Evolutionary conservation across 2,329 filamentous ascomycete species (phyloP).

Genomic region (Ophiostoma piceae): DNA sequence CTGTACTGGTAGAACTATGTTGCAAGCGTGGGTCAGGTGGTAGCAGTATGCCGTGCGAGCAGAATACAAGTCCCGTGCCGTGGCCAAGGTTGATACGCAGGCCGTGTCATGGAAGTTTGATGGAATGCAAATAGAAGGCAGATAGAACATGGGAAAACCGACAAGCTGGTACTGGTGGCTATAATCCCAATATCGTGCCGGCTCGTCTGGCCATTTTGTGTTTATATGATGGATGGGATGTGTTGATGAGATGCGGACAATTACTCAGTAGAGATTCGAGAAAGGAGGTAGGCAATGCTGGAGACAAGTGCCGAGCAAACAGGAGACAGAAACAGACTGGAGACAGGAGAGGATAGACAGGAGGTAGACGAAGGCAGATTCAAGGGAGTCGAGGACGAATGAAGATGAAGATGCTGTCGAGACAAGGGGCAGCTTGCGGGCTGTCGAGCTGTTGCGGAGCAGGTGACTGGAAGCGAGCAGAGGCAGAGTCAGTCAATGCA

Average conservation of each 20-base stretch:
- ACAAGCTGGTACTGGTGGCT: not conserved
- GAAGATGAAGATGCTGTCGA: not conserved
- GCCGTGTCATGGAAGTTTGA: not conserved
- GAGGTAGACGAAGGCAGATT: not conserved
- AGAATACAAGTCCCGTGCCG: slow-evolving; percentile 10
- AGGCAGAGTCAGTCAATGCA: not conserved
- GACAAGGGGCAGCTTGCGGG: not conserved
- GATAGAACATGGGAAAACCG: not conserved
- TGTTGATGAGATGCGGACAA: not conserved
- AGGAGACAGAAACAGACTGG: slow-evolving; percentile 4
- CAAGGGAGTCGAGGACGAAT: not conserved
- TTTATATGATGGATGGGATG: slow-evolving; percentile 15
- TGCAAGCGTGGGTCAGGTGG: not conserved
- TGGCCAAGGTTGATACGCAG: not conserved
- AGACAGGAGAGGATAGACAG: not conserved
- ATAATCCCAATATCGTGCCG: not conserved
- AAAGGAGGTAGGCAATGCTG: not conserved
- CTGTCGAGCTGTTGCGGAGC: slow-evolving; percentile 9
- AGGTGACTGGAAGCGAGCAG: slow-evolving; percentile 1
- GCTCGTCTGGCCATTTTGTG: slow-evolving; percentile 3
- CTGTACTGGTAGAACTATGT: not conserved
- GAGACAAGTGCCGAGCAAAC: not conserved
- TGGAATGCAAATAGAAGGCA: not conserved
- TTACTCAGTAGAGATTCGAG: not conserved
- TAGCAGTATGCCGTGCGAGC: not conserved